Percentiles rank a stretch among this genome's conserved stretches.
Conservation (phyloP, 2,329 filamentous ascomycete species). For the Fusarium chlamydosporum region DNA sequence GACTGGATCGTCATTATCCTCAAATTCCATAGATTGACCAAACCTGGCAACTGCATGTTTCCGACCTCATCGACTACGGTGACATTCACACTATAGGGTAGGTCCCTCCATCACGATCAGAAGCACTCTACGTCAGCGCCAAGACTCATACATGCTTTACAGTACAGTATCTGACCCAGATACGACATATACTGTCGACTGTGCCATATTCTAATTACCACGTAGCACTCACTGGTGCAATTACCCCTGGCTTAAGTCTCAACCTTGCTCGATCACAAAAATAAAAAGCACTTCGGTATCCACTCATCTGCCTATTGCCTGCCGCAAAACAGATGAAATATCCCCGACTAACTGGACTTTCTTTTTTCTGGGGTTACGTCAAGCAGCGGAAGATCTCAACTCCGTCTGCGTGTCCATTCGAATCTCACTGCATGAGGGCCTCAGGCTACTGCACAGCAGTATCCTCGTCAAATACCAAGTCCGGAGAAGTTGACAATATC, state of each 20-base stretch:
- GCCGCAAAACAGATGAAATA: slow-evolving; percentile 1
- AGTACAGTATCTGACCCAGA: neutral
- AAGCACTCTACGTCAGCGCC: neutral
- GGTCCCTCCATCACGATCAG: neutral
- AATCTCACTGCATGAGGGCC: neutral
- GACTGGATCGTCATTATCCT: too few species aligned
- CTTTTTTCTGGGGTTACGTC: slow-evolving; percentile 1
- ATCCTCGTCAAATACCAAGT: neutral
- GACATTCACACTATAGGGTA: neutral
- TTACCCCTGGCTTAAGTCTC: neutral
- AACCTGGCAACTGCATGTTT: too few species aligned
- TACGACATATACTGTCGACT: too few species aligned
- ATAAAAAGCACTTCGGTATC: neutral
- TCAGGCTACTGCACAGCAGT: neutral
- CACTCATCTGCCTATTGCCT: neutral
- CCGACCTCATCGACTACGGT: too few species aligned
- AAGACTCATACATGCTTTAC: too few species aligned
- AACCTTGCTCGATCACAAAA: neutral
- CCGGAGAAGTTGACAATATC: neutral
- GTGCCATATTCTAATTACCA: too few species aligned
- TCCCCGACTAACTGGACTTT: neutral
- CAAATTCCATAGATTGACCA: too few species aligned
- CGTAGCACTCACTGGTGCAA: too few species aligned
- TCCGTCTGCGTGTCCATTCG: slow-evolving; percentile 1
- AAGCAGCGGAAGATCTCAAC: neutral